Base-by-base conservation (phyloP, 1,139 yeast genomes). In the Taphrina wiesneri region DNA sequence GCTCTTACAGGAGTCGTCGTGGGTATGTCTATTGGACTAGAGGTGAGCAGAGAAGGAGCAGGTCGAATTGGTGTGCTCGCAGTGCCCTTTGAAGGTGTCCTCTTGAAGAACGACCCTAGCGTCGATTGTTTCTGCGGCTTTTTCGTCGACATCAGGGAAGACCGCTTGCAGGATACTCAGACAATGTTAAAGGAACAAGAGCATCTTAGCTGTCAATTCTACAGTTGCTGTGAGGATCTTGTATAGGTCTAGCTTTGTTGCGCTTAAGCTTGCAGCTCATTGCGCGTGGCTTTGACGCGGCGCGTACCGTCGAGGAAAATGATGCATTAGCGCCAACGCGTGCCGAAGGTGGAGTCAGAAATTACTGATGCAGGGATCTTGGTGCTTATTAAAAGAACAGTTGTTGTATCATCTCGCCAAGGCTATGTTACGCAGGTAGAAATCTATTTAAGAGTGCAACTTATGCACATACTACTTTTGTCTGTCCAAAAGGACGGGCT, bases 401-500 rank as follows among this genome's bases (percentile, higher is more conserved):
- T 32, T 32, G 39, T 9, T 45, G n/a, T 21, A 17, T 21, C 11
- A 11, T 6, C 28, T 45, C 28, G 49, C 49, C 49, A 21, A 45
- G 25, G 49, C 49, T 45, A 45, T 45, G 28, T 45, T 23, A 21
- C 7, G n/a, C 19, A 45, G n/a, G n/a, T 21, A 45, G 49, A 17
- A 39, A 45, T 45, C 28, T 45, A 21, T 45, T 15, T 11, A 45
- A 19, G 28, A 17, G 43, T n/a, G 43, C 43, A 15, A n/a, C 15
- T 39, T 7, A n/a, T 13, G 19, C 6, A 7, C 11, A 9, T 2
- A 11, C 54, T 49, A 49, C 36, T 26, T 49, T 28, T 60, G 39
- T 61, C 67, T 81, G 73, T 93, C 99, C 70, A 93, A 81, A 67
- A 93, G 82, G 0, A 93, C 98, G 0, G 99, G 99, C 75, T 93